Percentiles rank a stretch among this genome's conserved stretches.
phyloP scores from a whole-genome alignment of 768 basidiomycete species.

The Thelephora aurantiotincta region DNA sequence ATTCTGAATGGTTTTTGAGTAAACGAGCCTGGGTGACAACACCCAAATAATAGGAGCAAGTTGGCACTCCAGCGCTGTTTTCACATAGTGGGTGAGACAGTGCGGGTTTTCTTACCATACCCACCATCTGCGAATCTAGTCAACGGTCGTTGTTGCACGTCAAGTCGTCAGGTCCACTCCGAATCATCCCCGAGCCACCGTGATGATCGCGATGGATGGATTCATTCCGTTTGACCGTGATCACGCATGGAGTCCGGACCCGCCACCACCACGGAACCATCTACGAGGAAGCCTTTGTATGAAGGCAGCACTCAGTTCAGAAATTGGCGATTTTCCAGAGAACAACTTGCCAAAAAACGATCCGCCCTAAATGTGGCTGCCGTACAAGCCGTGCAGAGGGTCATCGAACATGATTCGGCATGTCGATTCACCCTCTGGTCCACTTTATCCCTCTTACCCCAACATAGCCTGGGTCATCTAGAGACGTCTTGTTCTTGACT shows the following conservation, averaged over 20 bases:
- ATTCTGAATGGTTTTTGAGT: conserved; percentile 8
- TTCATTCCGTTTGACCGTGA: no score
- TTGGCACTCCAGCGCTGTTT: not conserved
- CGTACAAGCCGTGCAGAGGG: conserved; percentile 59
- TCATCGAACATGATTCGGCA: conserved; percentile 75
- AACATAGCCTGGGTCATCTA: conserved; percentile 55
- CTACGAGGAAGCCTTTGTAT: conserved; percentile 34
- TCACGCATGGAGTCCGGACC: not conserved
- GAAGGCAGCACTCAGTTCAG: conserved; percentile 70
- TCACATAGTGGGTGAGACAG: no score
- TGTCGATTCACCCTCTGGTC: conserved; percentile 7
- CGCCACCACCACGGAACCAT: not conserved
- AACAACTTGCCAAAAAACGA: conserved; percentile 47
- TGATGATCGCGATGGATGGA: no score
- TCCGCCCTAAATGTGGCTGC: conserved; percentile 59
- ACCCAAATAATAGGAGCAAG: conserved; percentile 3
- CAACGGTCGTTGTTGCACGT: no score
- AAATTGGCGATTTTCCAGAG: conserved; percentile 80
- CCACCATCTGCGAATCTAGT: no score
- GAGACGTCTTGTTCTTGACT: conserved; percentile 55
- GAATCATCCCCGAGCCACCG: no score
- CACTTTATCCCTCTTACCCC: conserved; percentile 4
- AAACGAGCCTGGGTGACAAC: no score
- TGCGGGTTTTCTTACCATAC: no score
- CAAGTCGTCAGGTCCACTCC: no score